Evolutionary conservation across 805 yeast genomes (phyloP).

Genomic region (Wickerhamiella lipophila): DNA sequence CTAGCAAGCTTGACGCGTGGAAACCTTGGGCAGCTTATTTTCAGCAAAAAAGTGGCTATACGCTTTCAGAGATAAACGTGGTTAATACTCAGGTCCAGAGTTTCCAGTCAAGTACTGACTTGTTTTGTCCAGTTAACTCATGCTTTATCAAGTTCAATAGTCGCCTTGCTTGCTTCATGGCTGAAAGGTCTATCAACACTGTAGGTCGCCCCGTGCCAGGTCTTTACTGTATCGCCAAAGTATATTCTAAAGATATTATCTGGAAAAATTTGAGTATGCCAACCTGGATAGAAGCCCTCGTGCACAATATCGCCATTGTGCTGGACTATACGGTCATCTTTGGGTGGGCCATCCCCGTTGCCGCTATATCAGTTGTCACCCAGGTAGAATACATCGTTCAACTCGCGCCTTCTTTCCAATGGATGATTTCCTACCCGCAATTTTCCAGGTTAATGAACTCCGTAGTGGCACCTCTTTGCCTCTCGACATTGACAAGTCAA

Average conservation of each 20-base stretch:
- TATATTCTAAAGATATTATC: constrained; percentile 53
- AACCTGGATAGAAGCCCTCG: constrained; percentile 30
- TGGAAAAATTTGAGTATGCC: constrained; percentile 50
- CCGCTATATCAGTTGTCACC: constrained; percentile 61
- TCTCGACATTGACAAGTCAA: constrained; percentile 49
- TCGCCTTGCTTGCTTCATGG: constrained; percentile 46
- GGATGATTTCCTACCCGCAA: constrained; percentile 45
- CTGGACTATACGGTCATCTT: constrained; percentile 40
- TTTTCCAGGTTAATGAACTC: constrained; percentile 45
- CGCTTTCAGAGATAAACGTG: constrained; percentile 1
- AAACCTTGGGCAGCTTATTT: neutral
- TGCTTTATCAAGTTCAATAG: constrained; percentile 51
- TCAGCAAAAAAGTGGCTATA: neutral
- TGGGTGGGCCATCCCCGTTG: constrained; percentile 74
- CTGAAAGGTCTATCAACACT: constrained; percentile 33
- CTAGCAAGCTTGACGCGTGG: neutral
- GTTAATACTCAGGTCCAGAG: constrained; percentile 45
- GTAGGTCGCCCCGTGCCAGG: constrained; percentile 10
- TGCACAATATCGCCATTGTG: constrained; percentile 34
- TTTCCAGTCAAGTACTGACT: constrained; percentile 38
- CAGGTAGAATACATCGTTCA: constrained; percentile 56
- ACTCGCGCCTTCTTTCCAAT: constrained; percentile 45
- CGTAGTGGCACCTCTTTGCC: constrained; percentile 52
- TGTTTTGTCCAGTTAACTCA: constrained; percentile 25
- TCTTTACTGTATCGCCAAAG: constrained; percentile 27